Percentiles rank a stretch among this genome's conserved stretches.
These are phyloP conservation scores for Noccaea caerulescens DNA, from an alignment of 345 rosid genomes.

Conservation along the genomic window DNA sequence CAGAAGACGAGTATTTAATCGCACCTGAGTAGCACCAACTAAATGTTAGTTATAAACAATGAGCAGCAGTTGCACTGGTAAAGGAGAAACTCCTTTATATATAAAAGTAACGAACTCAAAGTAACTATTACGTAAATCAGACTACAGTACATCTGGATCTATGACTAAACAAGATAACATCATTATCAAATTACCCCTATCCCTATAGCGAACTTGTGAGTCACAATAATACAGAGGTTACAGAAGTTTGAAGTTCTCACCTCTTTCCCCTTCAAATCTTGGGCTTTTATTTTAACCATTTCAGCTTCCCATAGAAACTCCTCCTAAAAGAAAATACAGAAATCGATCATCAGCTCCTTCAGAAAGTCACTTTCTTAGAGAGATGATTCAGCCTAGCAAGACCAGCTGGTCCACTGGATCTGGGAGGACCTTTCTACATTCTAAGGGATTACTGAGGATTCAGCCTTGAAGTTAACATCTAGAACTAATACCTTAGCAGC, in stretches of 20 bases:
- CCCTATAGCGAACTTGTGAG: slow-evolving; percentile 18
- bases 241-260: slow-evolving; percentile 51
- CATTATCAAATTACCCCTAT: slow-evolving; percentile 5
- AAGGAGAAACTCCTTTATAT: slow-evolving; percentile 15
- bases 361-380: slow-evolving; percentile 20
- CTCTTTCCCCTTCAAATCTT: slow-evolving; percentile 98
- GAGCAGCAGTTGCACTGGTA: slow-evolving; percentile 31
- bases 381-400: slow-evolving; percentile 8
- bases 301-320: slow-evolving; percentile 98
- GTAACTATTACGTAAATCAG: slow-evolving; percentile 27
- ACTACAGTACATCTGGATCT: slow-evolving; percentile 25
- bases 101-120: slow-evolving; percentile 25
- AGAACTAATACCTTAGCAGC: slow-evolving; percentile 27
- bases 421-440: slow-evolving; percentile 15
- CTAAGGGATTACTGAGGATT: slow-evolving; percentile 22
- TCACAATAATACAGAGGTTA: slow-evolving; percentile 28
- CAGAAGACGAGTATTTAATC: slow-evolving; percentile 95
- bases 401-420: slow-evolving; percentile 37
- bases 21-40: slow-evolving; percentile 65
- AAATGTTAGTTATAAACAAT: slow-evolving; percentile 35
- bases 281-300: slow-evolving; percentile 97
- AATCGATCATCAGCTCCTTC: slow-evolving; percentile 26
- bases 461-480: slow-evolving; percentile 23
- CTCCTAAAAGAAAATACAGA: slow-evolving; percentile 59
- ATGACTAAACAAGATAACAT: slow-evolving; percentile 24